Percentiles rank a stretch among this genome's conserved stretches.
Evolutionary conservation across 2,329 filamentous ascomycete genomes (phyloP).

Genomic region (Pseudopyricularia javanii): DNA sequence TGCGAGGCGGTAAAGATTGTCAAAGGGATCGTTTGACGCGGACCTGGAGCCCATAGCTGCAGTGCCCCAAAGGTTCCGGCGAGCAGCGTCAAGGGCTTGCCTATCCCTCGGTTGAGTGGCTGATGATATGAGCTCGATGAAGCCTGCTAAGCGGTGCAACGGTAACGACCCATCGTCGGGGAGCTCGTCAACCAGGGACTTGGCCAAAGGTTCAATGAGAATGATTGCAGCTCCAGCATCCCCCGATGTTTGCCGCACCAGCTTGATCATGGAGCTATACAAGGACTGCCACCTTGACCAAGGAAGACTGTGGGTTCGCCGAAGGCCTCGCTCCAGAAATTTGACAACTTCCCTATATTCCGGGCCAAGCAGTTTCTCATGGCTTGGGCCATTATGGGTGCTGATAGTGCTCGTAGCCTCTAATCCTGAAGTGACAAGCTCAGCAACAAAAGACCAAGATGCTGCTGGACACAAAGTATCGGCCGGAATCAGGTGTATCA

Average conservation of each 20-base stretch:
- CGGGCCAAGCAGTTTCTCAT: slow-evolving; percentile 41
- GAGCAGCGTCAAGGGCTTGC: slow-evolving; percentile 52
- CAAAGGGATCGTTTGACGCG: slow-evolving; percentile 47
- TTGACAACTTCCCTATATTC: slow-evolving; percentile 60
- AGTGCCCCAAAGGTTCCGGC: slow-evolving; percentile 55
- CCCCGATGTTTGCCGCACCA: slow-evolving; percentile 50
- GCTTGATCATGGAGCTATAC: slow-evolving; percentile 41
- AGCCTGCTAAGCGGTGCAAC: slow-evolving; percentile 19
- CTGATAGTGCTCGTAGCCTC: slow-evolving; percentile 23
- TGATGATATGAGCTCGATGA: slow-evolving; percentile 28
- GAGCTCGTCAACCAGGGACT: slow-evolving; percentile 29
- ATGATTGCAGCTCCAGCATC: slow-evolving; percentile 54
- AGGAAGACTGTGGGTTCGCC: slow-evolving; percentile 33
- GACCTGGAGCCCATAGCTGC: slow-evolving; percentile 24
- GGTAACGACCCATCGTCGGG: slow-evolving; percentile 9
- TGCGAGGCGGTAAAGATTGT: slow-evolving; percentile 51
- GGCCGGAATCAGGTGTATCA: slow-evolving; percentile 35
- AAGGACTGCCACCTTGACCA: slow-evolving; percentile 37
- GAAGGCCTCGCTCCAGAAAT: slow-evolving; percentile 52
- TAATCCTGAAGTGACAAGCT: slow-evolving; percentile 29
- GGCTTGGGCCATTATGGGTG: slow-evolving; percentile 22
- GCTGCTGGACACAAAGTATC: slow-evolving; percentile 32
- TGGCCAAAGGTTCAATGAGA: slow-evolving; percentile 60
- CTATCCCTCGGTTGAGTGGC: slow-evolving; percentile 46
- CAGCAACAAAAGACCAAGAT: slow-evolving; percentile 37